phyloP scores from a whole-genome alignment of 2,329 filamentous ascomycete species.

The Daldinia eschscholtzii region DNA sequence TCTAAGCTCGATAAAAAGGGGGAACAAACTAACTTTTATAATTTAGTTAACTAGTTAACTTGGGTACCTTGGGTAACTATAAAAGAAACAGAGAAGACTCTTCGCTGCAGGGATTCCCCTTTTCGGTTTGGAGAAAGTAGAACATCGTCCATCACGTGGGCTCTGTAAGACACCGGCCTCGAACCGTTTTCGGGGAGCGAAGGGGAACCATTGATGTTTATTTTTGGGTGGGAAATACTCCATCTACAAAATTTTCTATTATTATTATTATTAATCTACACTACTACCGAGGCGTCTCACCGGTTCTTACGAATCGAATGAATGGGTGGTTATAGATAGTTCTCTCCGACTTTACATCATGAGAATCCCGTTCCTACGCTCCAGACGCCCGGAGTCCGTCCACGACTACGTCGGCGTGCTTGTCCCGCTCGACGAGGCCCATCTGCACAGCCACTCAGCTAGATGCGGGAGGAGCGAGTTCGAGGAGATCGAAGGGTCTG shows the following conservation, averaged over 20 bases:
- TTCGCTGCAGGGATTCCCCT: conserved; percentile 11
- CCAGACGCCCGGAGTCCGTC: conserved; percentile 58
- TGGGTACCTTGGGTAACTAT: no score
- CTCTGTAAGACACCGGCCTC: conserved; percentile 36
- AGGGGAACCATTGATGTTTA: background rate
- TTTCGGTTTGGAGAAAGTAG: conserved; percentile 33
- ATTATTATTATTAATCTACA: background rate
- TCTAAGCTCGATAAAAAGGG: background rate
- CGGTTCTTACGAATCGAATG: conserved; percentile 11
- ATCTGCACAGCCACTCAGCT: conserved; percentile 67
- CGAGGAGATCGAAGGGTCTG: conserved; percentile 57
- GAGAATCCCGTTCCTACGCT: conserved; percentile 42
- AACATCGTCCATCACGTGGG: conserved; percentile 45
- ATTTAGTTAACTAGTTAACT: conserved; percentile 1
- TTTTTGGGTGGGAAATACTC: conserved; percentile 10
- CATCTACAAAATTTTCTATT: conserved; percentile 9
- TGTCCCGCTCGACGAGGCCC: conserved; percentile 67
- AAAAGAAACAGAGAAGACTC: background rate
- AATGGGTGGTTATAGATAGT: conserved; percentile 23
- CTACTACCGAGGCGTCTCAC: conserved; percentile 5
- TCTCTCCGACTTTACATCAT: conserved; percentile 19
- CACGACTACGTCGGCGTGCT: conserved; percentile 65
- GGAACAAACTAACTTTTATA: background rate
- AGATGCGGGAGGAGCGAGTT: conserved; percentile 61
- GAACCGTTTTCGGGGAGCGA: conserved; percentile 27